These are phyloP conservation scores for Strigomonas culicis DNA, from an alignment of 208 protist genomes.

Conservation along the genomic window DNA sequence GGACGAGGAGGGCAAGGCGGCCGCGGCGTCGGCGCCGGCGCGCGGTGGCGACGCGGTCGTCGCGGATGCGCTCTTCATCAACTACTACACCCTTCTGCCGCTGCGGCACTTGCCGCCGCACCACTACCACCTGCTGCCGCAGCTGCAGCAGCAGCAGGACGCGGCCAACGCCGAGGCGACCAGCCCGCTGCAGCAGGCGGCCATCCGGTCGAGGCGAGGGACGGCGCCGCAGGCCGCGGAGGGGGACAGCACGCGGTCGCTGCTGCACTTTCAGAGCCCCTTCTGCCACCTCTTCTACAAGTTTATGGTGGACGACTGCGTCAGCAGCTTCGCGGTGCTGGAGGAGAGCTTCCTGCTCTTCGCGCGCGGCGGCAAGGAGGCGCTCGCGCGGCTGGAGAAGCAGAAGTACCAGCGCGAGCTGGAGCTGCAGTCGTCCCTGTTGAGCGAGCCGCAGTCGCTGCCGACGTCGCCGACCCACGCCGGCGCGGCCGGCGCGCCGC, in stretches of 20 bases:
- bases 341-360: not conserved
- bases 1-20: not conserved
- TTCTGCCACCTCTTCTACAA: constrained; percentile 3
- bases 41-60: too few relatives aligned
- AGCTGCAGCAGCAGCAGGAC: not conserved
- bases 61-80: constrained; percentile 3
- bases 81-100: constrained; percentile 1
- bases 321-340: not conserved
- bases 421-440: too few relatives aligned
- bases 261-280: not conserved
- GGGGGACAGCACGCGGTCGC: not conserved
- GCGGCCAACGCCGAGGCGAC: too few relatives aligned
- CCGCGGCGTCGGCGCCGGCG: too few relatives aligned
- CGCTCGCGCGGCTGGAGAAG: too few relatives aligned
- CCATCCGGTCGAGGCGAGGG: too few relatives aligned
- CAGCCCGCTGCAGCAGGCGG: too few relatives aligned
- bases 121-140: not conserved
- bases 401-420: too few relatives aligned
- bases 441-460: too few relatives aligned
- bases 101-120: not conserved
- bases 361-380: too few relatives aligned
- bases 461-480: too few relatives aligned
- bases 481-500: not conserved
- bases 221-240: too few relatives aligned
- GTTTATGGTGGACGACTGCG: not conserved